phyloP scores from a whole-genome alignment of 2,329 filamentous ascomycete genomes.

The Ilyonectria mors-panacis region DNA sequence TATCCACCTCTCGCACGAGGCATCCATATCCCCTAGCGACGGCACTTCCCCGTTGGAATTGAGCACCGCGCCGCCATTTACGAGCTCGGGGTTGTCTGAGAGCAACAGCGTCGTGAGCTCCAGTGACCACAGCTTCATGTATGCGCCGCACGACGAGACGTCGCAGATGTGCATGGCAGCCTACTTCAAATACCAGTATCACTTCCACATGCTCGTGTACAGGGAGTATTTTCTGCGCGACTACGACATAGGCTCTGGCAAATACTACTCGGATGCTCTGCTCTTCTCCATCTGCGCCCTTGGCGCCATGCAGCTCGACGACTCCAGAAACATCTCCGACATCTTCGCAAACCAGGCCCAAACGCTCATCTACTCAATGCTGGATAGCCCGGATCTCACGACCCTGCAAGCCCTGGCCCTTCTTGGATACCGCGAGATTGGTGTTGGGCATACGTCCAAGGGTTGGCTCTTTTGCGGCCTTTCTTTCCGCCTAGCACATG shows the following conservation, averaged over 20 bases:
- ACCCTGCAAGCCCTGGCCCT: constrained; percentile 62
- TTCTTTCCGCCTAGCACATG: constrained; percentile 65
- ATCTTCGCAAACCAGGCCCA: constrained; percentile 62
- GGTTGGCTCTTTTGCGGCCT: constrained; percentile 68
- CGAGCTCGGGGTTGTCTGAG: constrained; percentile 18
- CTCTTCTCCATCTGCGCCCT: constrained; percentile 65
- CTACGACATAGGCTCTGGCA: constrained; percentile 61
- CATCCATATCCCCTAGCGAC: constrained; percentile 38
- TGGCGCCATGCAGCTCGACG: constrained; percentile 63
- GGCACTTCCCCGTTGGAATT: constrained; percentile 33
- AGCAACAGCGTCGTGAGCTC: constrained; percentile 37
- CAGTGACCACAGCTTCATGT: constrained; percentile 50
- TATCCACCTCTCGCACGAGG: constrained; percentile 52
- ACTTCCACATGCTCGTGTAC: constrained; percentile 66
- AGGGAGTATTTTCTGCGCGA: constrained; percentile 66
- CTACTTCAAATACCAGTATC: constrained; percentile 65
- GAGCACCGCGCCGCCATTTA: constrained; percentile 28
- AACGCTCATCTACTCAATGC: constrained; percentile 59
- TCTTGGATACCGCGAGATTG: constrained; percentile 63
- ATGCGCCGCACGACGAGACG: constrained; percentile 60
- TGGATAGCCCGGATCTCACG: constrained; percentile 64
- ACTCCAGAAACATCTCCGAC: constrained; percentile 57
- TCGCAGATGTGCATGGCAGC: constrained; percentile 62
- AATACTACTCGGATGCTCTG: constrained; percentile 65
- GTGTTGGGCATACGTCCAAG: constrained; percentile 62